phyloP scores from a whole-genome alignment of 805 yeast genomes.

The Teunomyces lycoperdinae region DNA sequence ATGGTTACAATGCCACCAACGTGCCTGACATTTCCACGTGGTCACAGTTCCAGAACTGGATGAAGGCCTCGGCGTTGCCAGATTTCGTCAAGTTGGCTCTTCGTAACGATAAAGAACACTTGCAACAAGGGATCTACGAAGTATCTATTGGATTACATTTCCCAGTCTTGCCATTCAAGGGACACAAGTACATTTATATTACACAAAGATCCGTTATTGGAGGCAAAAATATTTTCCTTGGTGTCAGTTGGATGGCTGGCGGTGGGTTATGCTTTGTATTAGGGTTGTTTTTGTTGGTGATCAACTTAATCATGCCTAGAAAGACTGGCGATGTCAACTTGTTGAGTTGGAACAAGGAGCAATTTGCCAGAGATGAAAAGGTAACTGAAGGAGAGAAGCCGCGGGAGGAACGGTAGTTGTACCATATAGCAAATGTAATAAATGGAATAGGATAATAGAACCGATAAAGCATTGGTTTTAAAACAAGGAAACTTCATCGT shows the following conservation, averaged over 20 bases:
- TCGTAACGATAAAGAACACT: constrained; percentile 55
- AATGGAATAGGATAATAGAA: not conserved
- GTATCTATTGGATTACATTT: constrained; percentile 69
- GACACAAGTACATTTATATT: constrained; percentile 63
- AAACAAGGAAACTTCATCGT: too few relatives aligned
- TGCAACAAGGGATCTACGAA: constrained; percentile 61
- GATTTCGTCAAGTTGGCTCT: constrained; percentile 49
- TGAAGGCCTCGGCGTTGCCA: constrained; percentile 42
- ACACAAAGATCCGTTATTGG: constrained; percentile 74
- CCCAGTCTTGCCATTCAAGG: constrained; percentile 70
- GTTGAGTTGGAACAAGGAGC: constrained; percentile 68
- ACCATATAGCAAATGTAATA: not conserved
- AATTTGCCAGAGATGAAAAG: constrained; percentile 15
- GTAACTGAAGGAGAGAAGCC: constrained; percentile 3
- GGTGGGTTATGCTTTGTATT: constrained; percentile 67
- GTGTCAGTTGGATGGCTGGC: constrained; percentile 70
- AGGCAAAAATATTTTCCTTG: constrained; percentile 72
- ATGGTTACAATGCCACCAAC: constrained; percentile 42
- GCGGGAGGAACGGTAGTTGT: not conserved
- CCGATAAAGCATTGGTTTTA: too few relatives aligned
- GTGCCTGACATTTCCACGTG: constrained; percentile 44
- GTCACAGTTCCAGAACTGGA: constrained; percentile 48
- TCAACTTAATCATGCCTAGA: constrained; percentile 64
- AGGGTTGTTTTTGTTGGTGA: constrained; percentile 49
- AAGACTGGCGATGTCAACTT: constrained; percentile 68